Evolutionary conservation across 2,329 filamentous ascomycete species (phyloP).

Genomic region (Shiraia sp.): DNA sequence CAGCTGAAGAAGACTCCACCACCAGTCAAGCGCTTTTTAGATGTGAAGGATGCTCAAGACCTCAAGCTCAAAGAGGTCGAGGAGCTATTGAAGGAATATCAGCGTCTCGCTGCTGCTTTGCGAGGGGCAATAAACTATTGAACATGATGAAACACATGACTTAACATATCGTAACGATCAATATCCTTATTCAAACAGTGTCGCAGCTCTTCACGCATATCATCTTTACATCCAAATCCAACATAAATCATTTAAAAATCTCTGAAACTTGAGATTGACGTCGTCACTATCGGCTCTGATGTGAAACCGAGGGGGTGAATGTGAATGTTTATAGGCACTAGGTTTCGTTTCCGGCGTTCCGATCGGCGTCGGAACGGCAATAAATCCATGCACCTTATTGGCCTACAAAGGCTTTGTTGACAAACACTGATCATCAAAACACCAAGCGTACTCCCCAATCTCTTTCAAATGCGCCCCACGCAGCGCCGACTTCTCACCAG

Average conservation of each 20-base stretch:
- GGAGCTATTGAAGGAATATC: constrained; percentile 50
- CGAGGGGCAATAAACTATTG: constrained; percentile 47
- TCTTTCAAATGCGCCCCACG: too few species aligned
- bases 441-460: not conserved
- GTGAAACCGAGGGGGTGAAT: too few species aligned
- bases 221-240: too few species aligned
- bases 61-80: constrained; percentile 54
- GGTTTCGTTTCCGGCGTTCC: not conserved
- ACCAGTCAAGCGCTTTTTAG: constrained; percentile 53
- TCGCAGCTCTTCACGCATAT: too few species aligned
- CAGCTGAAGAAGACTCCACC: constrained; percentile 50
- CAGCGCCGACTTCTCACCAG: too few species aligned
- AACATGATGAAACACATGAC: constrained; percentile 7
- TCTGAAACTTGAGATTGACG: too few species aligned
- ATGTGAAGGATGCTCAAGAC: constrained; percentile 51
- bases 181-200: too few species aligned
- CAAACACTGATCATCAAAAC: not conserved
- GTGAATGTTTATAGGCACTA: too few species aligned
- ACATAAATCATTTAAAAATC: too few species aligned
- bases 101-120: constrained; percentile 50
- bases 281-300: too few species aligned
- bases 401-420: not conserved
- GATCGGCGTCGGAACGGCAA: not conserved
- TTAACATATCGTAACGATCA: too few species aligned
- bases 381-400: not conserved